Percentiles rank a stretch among this genome's conserved stretches.
Evolutionary conservation across 768 basidiomycete species (phyloP).

Genomic region (Mycena metata): DNA sequence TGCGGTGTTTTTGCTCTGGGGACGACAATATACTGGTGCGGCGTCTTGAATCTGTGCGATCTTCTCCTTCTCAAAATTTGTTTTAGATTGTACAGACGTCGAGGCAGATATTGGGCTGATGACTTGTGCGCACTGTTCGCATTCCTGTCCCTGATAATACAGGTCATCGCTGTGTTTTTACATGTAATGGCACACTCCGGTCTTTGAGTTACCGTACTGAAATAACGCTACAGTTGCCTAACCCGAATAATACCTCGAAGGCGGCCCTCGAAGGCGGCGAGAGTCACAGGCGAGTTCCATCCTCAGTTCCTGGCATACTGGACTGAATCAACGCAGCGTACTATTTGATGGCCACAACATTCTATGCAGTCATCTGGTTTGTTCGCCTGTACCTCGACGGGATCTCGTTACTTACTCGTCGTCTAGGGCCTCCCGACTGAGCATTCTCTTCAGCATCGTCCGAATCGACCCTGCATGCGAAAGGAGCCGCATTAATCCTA

Average conservation of each 20-base stretch:
- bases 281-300: constrained; percentile 14
- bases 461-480: constrained; percentile 59
- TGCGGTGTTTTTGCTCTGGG: constrained; percentile 9
- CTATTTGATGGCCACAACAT: constrained; percentile 47
- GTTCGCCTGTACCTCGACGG: constrained; percentile 1
- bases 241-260: constrained; percentile 18
- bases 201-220: background rate
- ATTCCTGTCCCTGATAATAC: background rate
- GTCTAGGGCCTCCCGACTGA: constrained; percentile 60
- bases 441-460: constrained; percentile 68
- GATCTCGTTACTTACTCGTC: background rate
- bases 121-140: constrained; percentile 12
- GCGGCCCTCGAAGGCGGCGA: constrained; percentile 15
- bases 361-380: constrained; percentile 58
- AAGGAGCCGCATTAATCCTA: constrained; percentile 51
- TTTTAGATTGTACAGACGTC: background rate
- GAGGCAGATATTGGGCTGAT: constrained; percentile 7
- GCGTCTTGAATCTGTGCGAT: background rate
- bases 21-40: constrained; percentile 6
- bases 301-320: background rate
- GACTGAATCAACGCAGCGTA: constrained; percentile 1
- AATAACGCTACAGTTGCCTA: constrained; percentile 1
- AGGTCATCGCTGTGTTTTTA: constrained; percentile 16
- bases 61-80: background rate
- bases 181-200: background rate